These are phyloP conservation scores for Adenanthera pavonina DNA, from an alignment of 306 rosid genomes.

Conservation along the genomic window DNA sequence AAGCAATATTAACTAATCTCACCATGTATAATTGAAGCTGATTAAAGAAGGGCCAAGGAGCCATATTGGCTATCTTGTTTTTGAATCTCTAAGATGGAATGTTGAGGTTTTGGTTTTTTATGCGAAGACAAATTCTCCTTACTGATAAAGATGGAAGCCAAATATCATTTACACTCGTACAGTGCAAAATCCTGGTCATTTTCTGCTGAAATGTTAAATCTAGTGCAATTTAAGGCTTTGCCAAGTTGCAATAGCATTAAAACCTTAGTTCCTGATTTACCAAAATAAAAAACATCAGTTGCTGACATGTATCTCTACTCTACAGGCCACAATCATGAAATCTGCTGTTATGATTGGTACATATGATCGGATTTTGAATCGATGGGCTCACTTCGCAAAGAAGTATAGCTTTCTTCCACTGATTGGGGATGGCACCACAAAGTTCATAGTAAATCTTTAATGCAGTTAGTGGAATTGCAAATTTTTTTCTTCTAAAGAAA, in stretches of 20 bases:
- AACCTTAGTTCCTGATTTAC: constrained; percentile 23
- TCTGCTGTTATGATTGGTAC: constrained; percentile 83
- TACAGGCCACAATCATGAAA: constrained; percentile 82
- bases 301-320: constrained; percentile 44
- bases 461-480: constrained; percentile 23
- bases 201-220: no score
- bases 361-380: constrained; percentile 84
- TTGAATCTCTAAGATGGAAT: constrained; percentile 18
- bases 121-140: background rate
- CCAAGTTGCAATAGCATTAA: constrained; percentile 27
- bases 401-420: constrained; percentile 81
- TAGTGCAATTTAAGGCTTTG: constrained; percentile 20
- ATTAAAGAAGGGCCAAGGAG: background rate
- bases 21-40: constrained; percentile 17
- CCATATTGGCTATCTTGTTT: constrained; percentile 22
- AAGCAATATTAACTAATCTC: background rate
- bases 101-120: background rate
- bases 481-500: background rate
- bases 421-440: constrained; percentile 79
- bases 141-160: constrained; percentile 27
- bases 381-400: constrained; percentile 78
- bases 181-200: background rate
- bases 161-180: background rate
- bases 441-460: constrained; percentile 59
- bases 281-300: constrained; percentile 16